Base-by-base conservation (phyloP, 164 flowering plant genomes). In the Piper longum region DNA sequence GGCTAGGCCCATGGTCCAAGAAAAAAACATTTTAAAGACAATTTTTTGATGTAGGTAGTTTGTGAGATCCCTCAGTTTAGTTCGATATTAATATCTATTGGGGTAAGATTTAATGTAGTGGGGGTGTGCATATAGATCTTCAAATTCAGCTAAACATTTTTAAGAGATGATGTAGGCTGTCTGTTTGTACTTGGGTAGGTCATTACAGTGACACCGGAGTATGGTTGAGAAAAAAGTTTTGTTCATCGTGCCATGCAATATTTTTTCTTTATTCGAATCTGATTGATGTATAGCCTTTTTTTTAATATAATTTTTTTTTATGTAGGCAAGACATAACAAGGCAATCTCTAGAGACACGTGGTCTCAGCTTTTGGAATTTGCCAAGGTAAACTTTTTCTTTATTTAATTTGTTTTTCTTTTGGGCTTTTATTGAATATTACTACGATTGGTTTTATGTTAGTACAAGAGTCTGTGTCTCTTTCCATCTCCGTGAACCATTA, bases 321-420 rank as follows among this genome's bases (percentile, higher is more conserved):
- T 48, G 14, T 48, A 93, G 98, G 98, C 83, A 42, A 82, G 85
- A 62, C 98, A 92, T 73, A 92, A 92, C 66, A 92, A 92, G 71
- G 98, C 97, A 43, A 89, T 92, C 57, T 84, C 98, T 16, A 82
- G 93, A 80, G 98, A 92, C 67, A 89, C 96, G 43, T 92, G 98
- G 98, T 80, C 95, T 77, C 98, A 92, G 64, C 85, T 92, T 7
- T 73, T 92, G 82, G 98, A 92, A 74, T 92, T 89, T 74, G 86
- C 96, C 14, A 82, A 83, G 93, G 98, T 92, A 85, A 73, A 78
- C 65, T 48, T 48, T 2, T 48, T 48, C 14, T 48, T 2, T 8
- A 48, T 14, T 45, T 7, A 7, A 9, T 14, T 7, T 45, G 52
- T 7, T 9, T 12, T 9, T 9, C 9, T 5, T 2, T 48, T 14